Percentiles rank a stretch among this genome's conserved stretches.
Evolutionary conservation across 2,329 filamentous ascomycete species (phyloP).

Genomic region (Fusarium abutilonis): DNA sequence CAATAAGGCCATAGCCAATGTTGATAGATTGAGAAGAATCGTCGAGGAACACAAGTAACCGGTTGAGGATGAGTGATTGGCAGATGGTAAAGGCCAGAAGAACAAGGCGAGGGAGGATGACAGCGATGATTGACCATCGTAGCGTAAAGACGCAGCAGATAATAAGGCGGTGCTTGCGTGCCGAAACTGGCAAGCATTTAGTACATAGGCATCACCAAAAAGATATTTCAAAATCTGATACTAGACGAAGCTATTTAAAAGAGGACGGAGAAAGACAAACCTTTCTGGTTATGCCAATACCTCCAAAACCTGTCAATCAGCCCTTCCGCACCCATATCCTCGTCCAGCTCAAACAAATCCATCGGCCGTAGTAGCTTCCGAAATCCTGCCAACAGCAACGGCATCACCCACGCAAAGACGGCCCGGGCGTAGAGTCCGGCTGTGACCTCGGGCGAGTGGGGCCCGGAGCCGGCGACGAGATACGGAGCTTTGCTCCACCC

Average conservation of each 20-base stretch:
- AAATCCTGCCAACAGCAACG: slow-evolving; percentile 51
- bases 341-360: slow-evolving; percentile 51
- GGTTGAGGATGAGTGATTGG: slow-evolving; percentile 51
- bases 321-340: slow-evolving; percentile 46
- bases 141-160: slow-evolving; percentile 45
- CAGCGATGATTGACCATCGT: slow-evolving; percentile 45
- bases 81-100: slow-evolving; percentile 51
- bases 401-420: slow-evolving; percentile 54
- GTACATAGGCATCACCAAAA: slow-evolving; percentile 32
- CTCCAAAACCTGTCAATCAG: slow-evolving; percentile 47
- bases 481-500: slow-evolving; percentile 51
- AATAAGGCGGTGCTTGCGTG: slow-evolving; percentile 43
- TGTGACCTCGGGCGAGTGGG: slow-evolving; percentile 50
- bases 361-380: slow-evolving; percentile 48
- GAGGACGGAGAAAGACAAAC: slow-evolving; percentile 26
- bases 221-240: slow-evolving; percentile 11
- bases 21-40: slow-evolving; percentile 37
- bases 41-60: slow-evolving; percentile 48
- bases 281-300: slow-evolving; percentile 44
- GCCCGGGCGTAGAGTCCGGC: slow-evolving; percentile 53
- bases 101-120: slow-evolving; percentile 47
- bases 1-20: slow-evolving; percentile 49
- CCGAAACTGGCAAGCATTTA: slow-evolving; percentile 32
- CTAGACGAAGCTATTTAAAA: slow-evolving; percentile 26
- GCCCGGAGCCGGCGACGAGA: slow-evolving; percentile 44